Percentiles rank a stretch among this genome's conserved stretches.
These are phyloP conservation scores for Auricularia sp. DNA, from an alignment of 768 basidiomycete species.

Conservation along the genomic window DNA sequence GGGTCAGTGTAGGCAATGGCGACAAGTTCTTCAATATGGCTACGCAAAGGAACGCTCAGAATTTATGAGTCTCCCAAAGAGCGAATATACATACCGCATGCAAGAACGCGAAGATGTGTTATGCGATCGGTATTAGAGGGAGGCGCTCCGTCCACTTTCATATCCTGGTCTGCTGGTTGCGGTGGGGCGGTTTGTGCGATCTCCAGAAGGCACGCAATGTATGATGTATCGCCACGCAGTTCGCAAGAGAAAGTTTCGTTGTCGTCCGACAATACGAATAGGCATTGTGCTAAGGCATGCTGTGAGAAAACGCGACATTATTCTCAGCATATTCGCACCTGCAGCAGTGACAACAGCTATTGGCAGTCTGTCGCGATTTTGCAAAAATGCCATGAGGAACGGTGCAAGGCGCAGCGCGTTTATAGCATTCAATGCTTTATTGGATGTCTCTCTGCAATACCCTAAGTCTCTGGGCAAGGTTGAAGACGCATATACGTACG, in stretches of 20 bases:
- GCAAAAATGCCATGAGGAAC: slow-evolving; percentile 78
- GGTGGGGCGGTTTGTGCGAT: slow-evolving; percentile 36
- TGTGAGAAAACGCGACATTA: not conserved
- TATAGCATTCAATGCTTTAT: slow-evolving; percentile 81
- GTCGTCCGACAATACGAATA: slow-evolving; percentile 89
- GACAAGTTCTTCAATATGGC: slow-evolving; percentile 70
- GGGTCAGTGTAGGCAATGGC: slow-evolving; percentile 61
- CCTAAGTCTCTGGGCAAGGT: not conserved
- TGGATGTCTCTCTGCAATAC: slow-evolving; percentile 69
- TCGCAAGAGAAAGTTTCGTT: slow-evolving; percentile 66
- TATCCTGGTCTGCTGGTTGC: slow-evolving; percentile 20
- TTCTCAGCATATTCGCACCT: slow-evolving; percentile 35
- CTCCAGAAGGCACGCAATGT: slow-evolving; percentile 54
- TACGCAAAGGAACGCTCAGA: slow-evolving; percentile 16
- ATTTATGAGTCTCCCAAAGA: not conserved
- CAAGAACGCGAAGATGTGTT: slow-evolving; percentile 51
- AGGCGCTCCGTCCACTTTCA: slow-evolving; percentile 22
- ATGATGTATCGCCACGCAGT: slow-evolving; percentile 47
- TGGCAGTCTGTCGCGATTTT: slow-evolving; percentile 57
- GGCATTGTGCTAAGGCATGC: slow-evolving; percentile 58
- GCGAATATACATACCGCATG: slow-evolving; percentile 42
- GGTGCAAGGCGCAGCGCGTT: slow-evolving; percentile 70
- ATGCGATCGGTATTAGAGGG: slow-evolving; percentile 33
- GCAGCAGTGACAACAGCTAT: slow-evolving; percentile 66
- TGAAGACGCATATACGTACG: slow-evolving; percentile 44